A percentile compares a stretch with the other conserved stretches of the same genome.
Conservation (phyloP, 345 rosid genomes). For the Punica granatum region DNA sequence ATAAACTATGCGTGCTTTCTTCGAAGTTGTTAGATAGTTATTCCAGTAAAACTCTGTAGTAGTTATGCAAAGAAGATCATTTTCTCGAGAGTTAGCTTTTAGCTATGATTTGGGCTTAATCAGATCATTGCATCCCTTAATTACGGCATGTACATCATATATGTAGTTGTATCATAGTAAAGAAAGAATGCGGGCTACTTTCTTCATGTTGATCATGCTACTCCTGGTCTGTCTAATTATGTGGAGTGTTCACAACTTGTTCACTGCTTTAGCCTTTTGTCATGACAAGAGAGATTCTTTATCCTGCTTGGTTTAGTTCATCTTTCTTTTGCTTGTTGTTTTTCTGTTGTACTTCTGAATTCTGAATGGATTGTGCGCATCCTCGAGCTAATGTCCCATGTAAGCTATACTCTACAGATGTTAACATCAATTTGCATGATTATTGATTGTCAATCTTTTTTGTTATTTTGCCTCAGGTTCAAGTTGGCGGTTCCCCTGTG, state of each 20-base stretch:
- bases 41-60: no score
- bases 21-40: no score
- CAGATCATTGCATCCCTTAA: neutral
- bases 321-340: neutral
- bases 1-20: neutral
- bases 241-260: neutral
- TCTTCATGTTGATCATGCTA: neutral
- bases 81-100: neutral
- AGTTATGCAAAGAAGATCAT: neutral
- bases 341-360: neutral
- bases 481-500: slow-evolving; percentile 47
- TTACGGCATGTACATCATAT: no score
- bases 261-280: neutral
- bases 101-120: neutral
- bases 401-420: neutral
- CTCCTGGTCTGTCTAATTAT: neutral
- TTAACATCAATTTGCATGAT: neutral
- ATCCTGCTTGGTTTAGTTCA: neutral
- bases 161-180: no score
- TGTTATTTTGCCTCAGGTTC: slow-evolving; percentile 29
- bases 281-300: neutral
- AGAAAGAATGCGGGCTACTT: no score
- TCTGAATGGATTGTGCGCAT: neutral
- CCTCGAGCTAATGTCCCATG: neutral
- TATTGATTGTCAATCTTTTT: neutral